Evolutionary conservation across 1,139 yeast species (phyloP).

Genomic region (Debaryomycetaceae sp.): DNA sequence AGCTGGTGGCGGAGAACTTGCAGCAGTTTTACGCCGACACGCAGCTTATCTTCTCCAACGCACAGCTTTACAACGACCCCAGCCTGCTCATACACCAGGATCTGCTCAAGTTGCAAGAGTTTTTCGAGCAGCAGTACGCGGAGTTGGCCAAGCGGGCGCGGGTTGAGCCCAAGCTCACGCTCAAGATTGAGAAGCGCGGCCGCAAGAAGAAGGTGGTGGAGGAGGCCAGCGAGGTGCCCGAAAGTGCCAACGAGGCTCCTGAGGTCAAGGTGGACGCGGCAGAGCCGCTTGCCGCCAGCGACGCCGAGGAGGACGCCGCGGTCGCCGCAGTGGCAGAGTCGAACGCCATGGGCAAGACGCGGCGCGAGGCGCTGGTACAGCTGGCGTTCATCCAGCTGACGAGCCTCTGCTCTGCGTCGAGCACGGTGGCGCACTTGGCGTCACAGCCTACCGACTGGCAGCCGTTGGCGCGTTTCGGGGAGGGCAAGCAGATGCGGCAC

Average conservation of each 20-base stretch:
- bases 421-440: conserved; percentile 22
- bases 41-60: conserved; percentile 50
- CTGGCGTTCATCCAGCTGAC: conserved; percentile 35
- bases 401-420: conserved; percentile 33
- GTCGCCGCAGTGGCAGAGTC: no score
- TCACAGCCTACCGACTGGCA: conserved; percentile 17
- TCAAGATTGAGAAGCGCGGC: conserved; percentile 19
- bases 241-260: conserved; percentile 4
- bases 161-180: conserved; percentile 19
- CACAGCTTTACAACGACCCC: conserved; percentile 54
- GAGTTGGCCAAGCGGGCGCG: conserved; percentile 16
- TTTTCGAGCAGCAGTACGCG: conserved; percentile 28
- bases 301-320: conserved; percentile 5
- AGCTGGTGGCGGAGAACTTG: conserved; percentile 34
- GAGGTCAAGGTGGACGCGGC: conserved; percentile 10
- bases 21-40: conserved; percentile 47
- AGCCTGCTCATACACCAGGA: conserved; percentile 54
- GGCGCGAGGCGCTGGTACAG: conserved; percentile 16
- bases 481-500: conserved; percentile 25
- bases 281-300: conserved; percentile 3
- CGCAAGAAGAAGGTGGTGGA: conserved; percentile 18
- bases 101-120: conserved; percentile 40
- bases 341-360: conserved; percentile 29
- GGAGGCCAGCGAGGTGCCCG: conserved; percentile 16
- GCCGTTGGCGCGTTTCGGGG: conserved; percentile 10